Evolutionary conservation across 1,284 basidiomycete species (phyloP).

Genomic region (Sporisorium sorghi): DNA sequence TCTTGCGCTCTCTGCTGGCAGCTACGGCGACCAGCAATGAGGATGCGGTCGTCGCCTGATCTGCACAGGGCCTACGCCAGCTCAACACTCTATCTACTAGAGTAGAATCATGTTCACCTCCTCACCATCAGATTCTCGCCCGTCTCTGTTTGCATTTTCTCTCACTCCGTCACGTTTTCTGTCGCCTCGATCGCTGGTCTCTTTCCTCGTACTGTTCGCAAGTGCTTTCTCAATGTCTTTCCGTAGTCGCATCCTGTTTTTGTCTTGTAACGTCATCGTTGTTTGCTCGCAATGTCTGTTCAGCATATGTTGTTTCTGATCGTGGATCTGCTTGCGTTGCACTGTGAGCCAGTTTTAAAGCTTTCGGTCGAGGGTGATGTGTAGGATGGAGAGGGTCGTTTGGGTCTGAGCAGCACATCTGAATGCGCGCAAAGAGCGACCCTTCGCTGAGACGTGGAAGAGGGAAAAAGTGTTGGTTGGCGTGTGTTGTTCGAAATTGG

Average conservation of each 20-base stretch:
- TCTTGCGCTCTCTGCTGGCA: conserved; percentile 33
- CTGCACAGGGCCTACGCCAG: not conserved
- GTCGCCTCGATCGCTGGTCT: not conserved
- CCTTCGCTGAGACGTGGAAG: too few relatives aligned
- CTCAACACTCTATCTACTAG: not conserved
- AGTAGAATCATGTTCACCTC: too few relatives aligned
- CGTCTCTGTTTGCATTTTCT: not conserved
- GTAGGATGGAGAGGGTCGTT: too few relatives aligned
- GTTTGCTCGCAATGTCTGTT: conserved; percentile 2
- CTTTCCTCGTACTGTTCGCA: not conserved
- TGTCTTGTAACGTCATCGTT: not conserved
- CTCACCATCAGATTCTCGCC: not conserved
- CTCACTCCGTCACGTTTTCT: too few relatives aligned
- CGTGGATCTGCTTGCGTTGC: too few relatives aligned
- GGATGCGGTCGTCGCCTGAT: conserved; percentile 24
- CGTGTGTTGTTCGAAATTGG: not conserved
- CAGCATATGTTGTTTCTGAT: too few relatives aligned
- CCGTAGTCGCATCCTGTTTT: not conserved
- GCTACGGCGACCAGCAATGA: conserved; percentile 19
- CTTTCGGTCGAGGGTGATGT: too few relatives aligned
- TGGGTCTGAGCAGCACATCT: too few relatives aligned
- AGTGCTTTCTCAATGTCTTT: not conserved
- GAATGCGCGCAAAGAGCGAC: too few relatives aligned
- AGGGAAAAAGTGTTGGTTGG: conserved; percentile 20
- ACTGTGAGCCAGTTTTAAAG: too few relatives aligned